Percentiles rank a stretch among this genome's conserved stretches.
phyloP scores from a whole-genome alignment of 225 moss, liverwort and hornwort genomes.

The Thuidium tamariscinum region DNA sequence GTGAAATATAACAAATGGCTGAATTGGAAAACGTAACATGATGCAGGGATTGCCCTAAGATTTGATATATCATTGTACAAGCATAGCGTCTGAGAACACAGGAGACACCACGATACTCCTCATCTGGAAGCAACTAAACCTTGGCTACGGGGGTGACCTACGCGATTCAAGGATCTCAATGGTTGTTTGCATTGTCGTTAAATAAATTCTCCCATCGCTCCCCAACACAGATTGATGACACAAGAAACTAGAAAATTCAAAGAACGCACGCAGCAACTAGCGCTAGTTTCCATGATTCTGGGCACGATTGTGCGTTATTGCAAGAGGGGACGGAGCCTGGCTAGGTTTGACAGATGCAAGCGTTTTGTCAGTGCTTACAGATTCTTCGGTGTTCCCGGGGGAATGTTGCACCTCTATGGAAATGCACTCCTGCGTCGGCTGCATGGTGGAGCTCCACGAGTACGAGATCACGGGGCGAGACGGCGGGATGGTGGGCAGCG shows the following conservation, averaged over 20 bases:
- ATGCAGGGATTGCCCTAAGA: background rate
- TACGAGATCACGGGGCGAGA: conserved; percentile 45
- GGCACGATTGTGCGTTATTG: background rate
- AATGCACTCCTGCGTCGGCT: conserved; percentile 33
- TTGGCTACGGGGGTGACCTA: background rate
- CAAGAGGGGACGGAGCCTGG: background rate
- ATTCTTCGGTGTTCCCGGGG: conserved; percentile 13
- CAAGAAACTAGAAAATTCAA: background rate
- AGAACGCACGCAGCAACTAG: background rate
- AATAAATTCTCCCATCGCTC: background rate
- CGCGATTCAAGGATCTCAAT: background rate
- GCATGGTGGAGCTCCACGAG: conserved; percentile 48
- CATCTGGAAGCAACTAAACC: background rate
- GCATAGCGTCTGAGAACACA: background rate
- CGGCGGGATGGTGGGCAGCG: conserved; percentile 46
- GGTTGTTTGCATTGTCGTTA: background rate
- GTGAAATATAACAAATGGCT: background rate
- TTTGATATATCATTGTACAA: conserved; percentile 11
- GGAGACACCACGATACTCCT: background rate
- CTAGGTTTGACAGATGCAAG: background rate
- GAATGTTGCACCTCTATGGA: conserved; percentile 40
- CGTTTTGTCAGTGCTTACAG: conserved; percentile 28
- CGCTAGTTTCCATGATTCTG: background rate
- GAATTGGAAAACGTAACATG: background rate
- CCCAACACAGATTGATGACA: background rate